These are phyloP conservation scores for Neurospora intermedia DNA, from an alignment of 495 filamentous ascomycete species.

Conservation along the genomic window DNA sequence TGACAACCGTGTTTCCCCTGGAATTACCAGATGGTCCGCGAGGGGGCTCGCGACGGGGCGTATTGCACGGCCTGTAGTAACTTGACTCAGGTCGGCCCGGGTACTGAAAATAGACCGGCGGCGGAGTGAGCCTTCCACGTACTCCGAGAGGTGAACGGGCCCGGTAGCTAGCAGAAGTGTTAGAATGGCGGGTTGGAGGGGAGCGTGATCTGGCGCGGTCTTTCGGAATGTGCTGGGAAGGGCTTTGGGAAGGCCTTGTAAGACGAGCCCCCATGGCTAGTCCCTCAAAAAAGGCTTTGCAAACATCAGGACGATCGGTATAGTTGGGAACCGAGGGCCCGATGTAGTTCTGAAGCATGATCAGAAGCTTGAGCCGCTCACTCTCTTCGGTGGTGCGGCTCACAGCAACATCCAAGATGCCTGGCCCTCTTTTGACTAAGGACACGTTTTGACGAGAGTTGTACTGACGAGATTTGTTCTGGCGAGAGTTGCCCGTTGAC, in stretches of 20 bases:
- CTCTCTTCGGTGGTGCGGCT: neutral
- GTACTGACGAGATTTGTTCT: neutral
- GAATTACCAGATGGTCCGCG: neutral
- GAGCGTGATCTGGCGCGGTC: neutral
- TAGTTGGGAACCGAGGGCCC: constrained; percentile 3
- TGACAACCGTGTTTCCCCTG: neutral
- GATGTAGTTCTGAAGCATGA: neutral
- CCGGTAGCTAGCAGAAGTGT: neutral
- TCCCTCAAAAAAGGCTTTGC: constrained; percentile 22
- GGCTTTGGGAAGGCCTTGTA: neutral
- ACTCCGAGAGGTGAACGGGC: constrained; percentile 10
- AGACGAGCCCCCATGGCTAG: constrained; percentile 17
- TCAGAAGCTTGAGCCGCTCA: constrained; percentile 1
- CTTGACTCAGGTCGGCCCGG: neutral
- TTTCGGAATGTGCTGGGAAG: neutral
- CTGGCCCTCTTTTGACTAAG: neutral
- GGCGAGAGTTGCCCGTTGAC: neutral
- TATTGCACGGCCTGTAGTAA: constrained; percentile 1
- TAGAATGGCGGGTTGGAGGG: neutral
- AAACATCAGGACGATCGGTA: constrained; percentile 4
- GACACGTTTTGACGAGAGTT: neutral
- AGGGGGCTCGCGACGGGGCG: neutral
- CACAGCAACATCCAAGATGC: neutral
- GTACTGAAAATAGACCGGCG: neutral
- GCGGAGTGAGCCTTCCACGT: constrained; percentile 1